phyloP scores from a whole-genome alignment of 139 green algal species.

The Trebouxia sp. region DNA sequence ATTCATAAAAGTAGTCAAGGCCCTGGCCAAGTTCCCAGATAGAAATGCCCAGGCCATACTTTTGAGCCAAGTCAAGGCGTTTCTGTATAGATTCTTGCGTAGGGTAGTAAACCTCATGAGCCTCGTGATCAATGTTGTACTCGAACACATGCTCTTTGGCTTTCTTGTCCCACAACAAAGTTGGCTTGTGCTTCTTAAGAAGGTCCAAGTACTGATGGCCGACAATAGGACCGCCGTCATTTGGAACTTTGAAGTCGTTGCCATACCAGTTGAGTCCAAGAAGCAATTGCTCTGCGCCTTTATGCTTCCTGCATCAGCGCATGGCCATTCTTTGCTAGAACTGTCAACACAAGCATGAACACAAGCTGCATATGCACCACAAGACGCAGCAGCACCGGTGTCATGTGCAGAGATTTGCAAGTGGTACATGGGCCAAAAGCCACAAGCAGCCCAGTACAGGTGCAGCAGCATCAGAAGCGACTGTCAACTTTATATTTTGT shows the following conservation, averaged over 20 bases:
- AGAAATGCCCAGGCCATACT: conserved; percentile 42
- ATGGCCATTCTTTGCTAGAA: neutral
- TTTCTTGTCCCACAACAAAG: conserved; percentile 32
- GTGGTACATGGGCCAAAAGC: too few relatives aligned
- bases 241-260: conserved; percentile 31
- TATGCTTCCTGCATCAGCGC: neutral
- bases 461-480: too few relatives aligned
- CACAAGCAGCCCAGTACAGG: neutral
- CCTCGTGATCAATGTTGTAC: neutral
- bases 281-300: conserved; percentile 32
- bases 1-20: conserved; percentile 56
- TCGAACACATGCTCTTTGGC: conserved; percentile 39
- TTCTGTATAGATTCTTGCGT: conserved; percentile 41
- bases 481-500: too few relatives aligned
- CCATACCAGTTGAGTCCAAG: conserved; percentile 66
- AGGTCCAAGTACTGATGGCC: conserved; percentile 27
- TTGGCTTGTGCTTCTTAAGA: conserved; percentile 29
- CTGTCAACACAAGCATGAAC: too few relatives aligned
- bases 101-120: conserved; percentile 59
- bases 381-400: too few relatives aligned
- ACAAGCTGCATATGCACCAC: too few relatives aligned
- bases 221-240: conserved; percentile 13
- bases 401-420: too few relatives aligned
- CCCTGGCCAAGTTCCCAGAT: conserved; percentile 78
- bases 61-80: conserved; percentile 39